phyloP scores from a whole-genome alignment of 805 yeast species.

The Wickerhamomyces ciferrii region DNA sequence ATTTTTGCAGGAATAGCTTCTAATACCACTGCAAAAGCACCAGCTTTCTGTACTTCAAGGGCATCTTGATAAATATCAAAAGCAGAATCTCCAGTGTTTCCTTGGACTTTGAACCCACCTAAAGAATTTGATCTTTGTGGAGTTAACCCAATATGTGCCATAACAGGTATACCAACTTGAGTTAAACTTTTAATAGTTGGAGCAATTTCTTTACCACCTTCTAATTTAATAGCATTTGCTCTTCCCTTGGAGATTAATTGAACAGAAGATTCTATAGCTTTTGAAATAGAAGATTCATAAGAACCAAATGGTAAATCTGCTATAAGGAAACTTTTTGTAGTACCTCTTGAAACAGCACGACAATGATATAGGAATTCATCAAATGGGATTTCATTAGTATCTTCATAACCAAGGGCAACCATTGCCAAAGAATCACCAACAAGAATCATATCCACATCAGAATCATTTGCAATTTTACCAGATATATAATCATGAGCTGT shows the following conservation, averaged over 20 bases:
- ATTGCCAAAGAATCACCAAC: slow-evolving; percentile 93
- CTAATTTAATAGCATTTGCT: slow-evolving; percentile 78
- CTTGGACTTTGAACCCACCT: slow-evolving; percentile 91
- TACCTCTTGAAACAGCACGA: slow-evolving; percentile 71
- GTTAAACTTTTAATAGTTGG: slow-evolving; percentile 51
- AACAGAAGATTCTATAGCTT: slow-evolving; percentile 59
- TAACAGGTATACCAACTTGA: slow-evolving; percentile 75
- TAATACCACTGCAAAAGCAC: slow-evolving; percentile 67
- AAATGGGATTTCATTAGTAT: slow-evolving; percentile 69
- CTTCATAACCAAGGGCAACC: slow-evolving; percentile 79
- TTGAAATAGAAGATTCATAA: slow-evolving; percentile 58
- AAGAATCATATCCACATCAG: slow-evolving; percentile 64
- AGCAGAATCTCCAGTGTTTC: slow-evolving; percentile 52
- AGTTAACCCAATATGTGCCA: slow-evolving; percentile 89
- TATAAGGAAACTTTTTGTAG: slow-evolving; percentile 56
- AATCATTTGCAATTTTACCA: slow-evolving; percentile 59
- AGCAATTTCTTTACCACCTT: slow-evolving; percentile 63
- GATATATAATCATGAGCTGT: slow-evolving; percentile 90
- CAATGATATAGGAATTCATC: slow-evolving; percentile 79
- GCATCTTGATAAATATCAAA: slow-evolving; percentile 61
- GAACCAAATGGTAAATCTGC: slow-evolving; percentile 91
- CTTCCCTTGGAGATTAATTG: slow-evolving; percentile 44
- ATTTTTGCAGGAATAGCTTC: slow-evolving; percentile 84
- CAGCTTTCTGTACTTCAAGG: slow-evolving; percentile 61
- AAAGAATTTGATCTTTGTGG: slow-evolving; percentile 79